Conservation (phyloP, 139 green algal species). For the Auxenochlorella protothecoides region DNA sequence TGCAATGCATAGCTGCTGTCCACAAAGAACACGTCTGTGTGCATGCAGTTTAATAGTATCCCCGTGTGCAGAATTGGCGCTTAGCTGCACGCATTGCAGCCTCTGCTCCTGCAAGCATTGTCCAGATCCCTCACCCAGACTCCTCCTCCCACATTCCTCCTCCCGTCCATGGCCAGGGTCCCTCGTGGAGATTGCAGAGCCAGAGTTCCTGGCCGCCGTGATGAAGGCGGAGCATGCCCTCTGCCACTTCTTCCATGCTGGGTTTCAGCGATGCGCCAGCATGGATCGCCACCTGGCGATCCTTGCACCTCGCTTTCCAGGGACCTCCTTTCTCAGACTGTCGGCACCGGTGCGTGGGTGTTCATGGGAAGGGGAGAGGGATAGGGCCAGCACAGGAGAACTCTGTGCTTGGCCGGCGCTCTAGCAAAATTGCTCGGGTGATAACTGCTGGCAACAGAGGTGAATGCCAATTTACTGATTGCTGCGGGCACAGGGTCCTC, state of each 20-base stretch:
- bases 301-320: not conserved
- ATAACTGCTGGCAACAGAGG: no score
- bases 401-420: no score
- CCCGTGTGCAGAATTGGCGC: not conserved
- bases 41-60: no score
- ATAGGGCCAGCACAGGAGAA: no score
- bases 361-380: no score
- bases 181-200: slow-evolving; percentile 66
- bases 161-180: not conserved
- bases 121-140: no score
- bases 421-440: no score
- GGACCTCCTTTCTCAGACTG: not conserved
- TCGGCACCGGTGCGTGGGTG: not conserved
- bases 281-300: not conserved
- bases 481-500: no score
- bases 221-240: slow-evolving; percentile 73
- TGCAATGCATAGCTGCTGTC: not conserved
- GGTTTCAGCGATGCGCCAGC: slow-evolving; percentile 79
- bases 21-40: not conserved
- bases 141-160: no score
- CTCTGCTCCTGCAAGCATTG: no score
- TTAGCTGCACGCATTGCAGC: not conserved
- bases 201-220: slow-evolving; percentile 83
- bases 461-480: no score
- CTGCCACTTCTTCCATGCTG: slow-evolving; percentile 88